Evolutionary conservation across 225 moss, liverwort and hornwort species (phyloP).

Genomic region (Sphagnum contortum): DNA sequence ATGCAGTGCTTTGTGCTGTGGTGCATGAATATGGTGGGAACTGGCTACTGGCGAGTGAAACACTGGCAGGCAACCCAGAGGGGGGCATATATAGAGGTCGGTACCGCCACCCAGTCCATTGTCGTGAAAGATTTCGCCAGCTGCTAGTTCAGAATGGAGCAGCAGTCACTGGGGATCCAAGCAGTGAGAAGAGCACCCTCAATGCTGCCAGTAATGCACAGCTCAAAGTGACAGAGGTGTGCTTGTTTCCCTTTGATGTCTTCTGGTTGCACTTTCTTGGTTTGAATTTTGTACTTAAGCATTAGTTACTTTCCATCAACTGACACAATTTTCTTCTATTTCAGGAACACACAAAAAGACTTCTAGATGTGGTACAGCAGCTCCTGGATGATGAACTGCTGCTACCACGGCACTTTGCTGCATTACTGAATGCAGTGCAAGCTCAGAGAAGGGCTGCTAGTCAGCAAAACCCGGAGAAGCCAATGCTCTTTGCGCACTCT

Average conservation of each 20-base stretch:
- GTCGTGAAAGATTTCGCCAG: slow-evolving; percentile 85
- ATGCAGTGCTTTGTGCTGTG: slow-evolving; percentile 87
- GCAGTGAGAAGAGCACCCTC: slow-evolving; percentile 49
- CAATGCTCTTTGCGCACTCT: neutral
- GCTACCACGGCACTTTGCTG: slow-evolving; percentile 78
- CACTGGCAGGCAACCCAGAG: slow-evolving; percentile 71
- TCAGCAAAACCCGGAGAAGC: slow-evolving; percentile 11
- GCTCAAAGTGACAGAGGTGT: slow-evolving; percentile 89
- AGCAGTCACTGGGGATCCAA: slow-evolving; percentile 60
- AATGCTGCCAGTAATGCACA: slow-evolving; percentile 58
- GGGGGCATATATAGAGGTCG: slow-evolving; percentile 79
- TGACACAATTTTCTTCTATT: slow-evolving; percentile 17
- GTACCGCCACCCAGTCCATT: slow-evolving; percentile 76
- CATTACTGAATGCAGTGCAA: slow-evolving; percentile 42
- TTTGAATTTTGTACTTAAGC: too few relatives aligned
- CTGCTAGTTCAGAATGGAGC: slow-evolving; percentile 72
- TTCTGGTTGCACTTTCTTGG: too few relatives aligned
- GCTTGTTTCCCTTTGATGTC: neutral
- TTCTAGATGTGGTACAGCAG: slow-evolving; percentile 71
- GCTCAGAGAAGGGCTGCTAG: slow-evolving; percentile 19
- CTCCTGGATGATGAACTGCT: slow-evolving; percentile 78
- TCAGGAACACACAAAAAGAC: slow-evolving; percentile 84
- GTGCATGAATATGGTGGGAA: slow-evolving; percentile 99
- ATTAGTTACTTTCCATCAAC: too few relatives aligned
- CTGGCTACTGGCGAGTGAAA: slow-evolving; percentile 90